Evolutionary conservation across 2,329 filamentous ascomycete species (phyloP), one percentile per base, ranked within the genome.

Genomic region (Bisporella sp.): DNA sequence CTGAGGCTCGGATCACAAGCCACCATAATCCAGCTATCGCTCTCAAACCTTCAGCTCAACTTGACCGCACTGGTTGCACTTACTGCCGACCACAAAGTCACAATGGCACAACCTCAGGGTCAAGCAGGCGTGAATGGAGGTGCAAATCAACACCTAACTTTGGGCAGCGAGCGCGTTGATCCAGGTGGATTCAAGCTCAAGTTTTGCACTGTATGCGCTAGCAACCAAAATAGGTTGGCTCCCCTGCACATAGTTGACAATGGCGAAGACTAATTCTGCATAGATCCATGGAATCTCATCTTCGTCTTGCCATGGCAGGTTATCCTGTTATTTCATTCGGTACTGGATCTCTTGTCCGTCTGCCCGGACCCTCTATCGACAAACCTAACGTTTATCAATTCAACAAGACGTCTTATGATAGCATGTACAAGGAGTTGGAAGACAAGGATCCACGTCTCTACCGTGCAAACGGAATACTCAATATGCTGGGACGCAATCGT

Each of bases 261-360:
- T 45, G 51, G 40, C 21, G 11, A n/a, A 56, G n/a, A 42, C 32
- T 48, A 46, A 59, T 64, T 54, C 45, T 31, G 8, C 8, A 31
- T 61, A 88, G 85, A 69, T 89, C 89, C n/a, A 97, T 99, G 93
- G 93, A 97, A 77, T 92, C 92, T n/a, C 93, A 99, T 69, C 81
- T 96, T 31, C 88, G 89, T 56, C 84, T 99, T 33, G 89, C 93
- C 4, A 80, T 87, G 53, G 88, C 89, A 45, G 73, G 84, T 45
- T 97, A 93, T 64, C 93, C 93, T n/a, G 92, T 96, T 59, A 95
- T 97, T 61, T 97, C 92, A 13, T 99, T 97, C 67, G 93, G 93
- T 55, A 99, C 93, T 0, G 93, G 93, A 49, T 96, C 90, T 13
- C 82, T 96, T 13, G 93, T 99, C 59, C 89, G 93, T 30, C 77